These are phyloP conservation scores for Yamadazyma taylorii DNA, from an alignment of 1,139 yeast species.

Conservation along the genomic window DNA sequence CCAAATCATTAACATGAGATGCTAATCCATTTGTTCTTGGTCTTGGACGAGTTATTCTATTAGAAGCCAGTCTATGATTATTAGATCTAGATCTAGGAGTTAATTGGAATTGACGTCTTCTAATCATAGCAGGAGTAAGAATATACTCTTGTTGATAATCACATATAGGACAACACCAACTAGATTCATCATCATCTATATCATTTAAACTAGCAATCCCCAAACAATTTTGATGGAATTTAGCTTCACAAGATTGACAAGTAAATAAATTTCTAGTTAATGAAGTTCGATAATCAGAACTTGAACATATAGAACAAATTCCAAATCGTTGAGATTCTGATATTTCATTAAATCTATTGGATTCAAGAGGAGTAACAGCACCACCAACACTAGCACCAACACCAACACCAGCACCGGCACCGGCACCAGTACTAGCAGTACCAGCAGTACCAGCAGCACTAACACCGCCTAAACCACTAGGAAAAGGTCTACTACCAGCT, in stretches of 20 bases:
- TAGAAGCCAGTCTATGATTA: background rate
- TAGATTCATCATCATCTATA: slow-evolving; percentile 13
- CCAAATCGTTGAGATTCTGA: slow-evolving; percentile 11
- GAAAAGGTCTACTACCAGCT: slow-evolving; percentile 12
- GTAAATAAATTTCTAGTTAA: slow-evolving; percentile 22
- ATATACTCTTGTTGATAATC: slow-evolving; percentile 35
- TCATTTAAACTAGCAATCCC: slow-evolving; percentile 21
- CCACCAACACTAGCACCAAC: background rate
- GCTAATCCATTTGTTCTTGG: background rate
- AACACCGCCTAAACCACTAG: background rate
- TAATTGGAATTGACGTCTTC: slow-evolving; percentile 1
- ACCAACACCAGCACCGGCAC: background rate
- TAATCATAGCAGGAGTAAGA: slow-evolving; percentile 3
- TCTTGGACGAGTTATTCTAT: slow-evolving; percentile 1
- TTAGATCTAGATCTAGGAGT: slow-evolving; percentile 1
- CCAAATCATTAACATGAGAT: slow-evolving; percentile 1
- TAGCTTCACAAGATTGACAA: slow-evolving; percentile 37
- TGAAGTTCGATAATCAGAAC: slow-evolving; percentile 29
- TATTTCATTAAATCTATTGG: background rate
- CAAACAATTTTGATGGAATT: slow-evolving; percentile 38
- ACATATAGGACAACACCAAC: slow-evolving; percentile 49
- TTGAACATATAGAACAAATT: slow-evolving; percentile 39
- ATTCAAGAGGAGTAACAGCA: too few species aligned
- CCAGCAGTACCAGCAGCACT: background rate
- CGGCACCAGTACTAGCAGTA: too few species aligned